A percentile compares a stretch with the other conserved stretches of the same genome.
These are phyloP conservation scores for Clonostachys sp. DNA, from an alignment of 2,329 filamentous ascomycete genomes.

Conservation along the genomic window DNA sequence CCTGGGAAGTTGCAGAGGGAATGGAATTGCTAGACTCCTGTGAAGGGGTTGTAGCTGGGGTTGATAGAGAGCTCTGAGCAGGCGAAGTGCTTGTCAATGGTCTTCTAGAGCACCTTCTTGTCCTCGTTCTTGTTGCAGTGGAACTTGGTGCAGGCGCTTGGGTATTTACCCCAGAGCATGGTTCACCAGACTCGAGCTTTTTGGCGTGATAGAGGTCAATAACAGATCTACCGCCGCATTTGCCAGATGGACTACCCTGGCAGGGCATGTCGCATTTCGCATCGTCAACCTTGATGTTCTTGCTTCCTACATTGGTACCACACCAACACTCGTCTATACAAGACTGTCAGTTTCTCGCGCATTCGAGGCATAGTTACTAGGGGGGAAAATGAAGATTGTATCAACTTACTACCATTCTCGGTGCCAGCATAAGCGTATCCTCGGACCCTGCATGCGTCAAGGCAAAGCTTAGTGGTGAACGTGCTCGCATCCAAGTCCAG, in stretches of 20 bases:
- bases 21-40: too few species aligned
- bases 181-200: slow-evolving; percentile 43
- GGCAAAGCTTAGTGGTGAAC: slow-evolving; percentile 36
- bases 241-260: slow-evolving; percentile 35
- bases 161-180: slow-evolving; percentile 32
- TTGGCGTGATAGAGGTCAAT: slow-evolving; percentile 41
- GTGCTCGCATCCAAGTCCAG: slow-evolving; percentile 24
- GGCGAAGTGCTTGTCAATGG: too few species aligned
- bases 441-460: slow-evolving; percentile 32
- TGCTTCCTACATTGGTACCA: slow-evolving; percentile 47
- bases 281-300: slow-evolving; percentile 25
- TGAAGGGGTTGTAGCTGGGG: neutral
- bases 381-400: neutral
- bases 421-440: slow-evolving; percentile 44
- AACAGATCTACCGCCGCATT: slow-evolving; percentile 35
- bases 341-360: neutral
- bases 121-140: too few species aligned
- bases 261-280: slow-evolving; percentile 46
- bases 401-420: slow-evolving; percentile 30
- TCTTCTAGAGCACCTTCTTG: too few species aligned
- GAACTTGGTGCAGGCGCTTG: slow-evolving; percentile 1
- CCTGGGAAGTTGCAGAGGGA: too few species aligned
- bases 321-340: slow-evolving; percentile 39
- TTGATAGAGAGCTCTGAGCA: too few species aligned
- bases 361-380: neutral